phyloP scores from a whole-genome alignment of 2,329 filamentous ascomycete species.

The Colletotrichum lentis region DNA sequence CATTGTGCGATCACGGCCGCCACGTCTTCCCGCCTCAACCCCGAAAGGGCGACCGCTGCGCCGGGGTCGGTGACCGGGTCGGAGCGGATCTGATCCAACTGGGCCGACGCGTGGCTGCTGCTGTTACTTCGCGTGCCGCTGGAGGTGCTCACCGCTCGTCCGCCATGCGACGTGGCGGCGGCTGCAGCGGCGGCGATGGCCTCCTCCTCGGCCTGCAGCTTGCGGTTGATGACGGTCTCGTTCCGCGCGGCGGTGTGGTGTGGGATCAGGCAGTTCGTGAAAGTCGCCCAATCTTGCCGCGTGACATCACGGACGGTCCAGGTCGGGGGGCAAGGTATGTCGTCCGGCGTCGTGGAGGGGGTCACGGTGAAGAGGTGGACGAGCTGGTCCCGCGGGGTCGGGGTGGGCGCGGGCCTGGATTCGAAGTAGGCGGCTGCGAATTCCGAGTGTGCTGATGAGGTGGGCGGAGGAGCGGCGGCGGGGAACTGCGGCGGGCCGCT shows the following conservation, averaged over 20 bases:
- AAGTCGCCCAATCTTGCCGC: conserved; percentile 66
- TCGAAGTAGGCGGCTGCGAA: conserved; percentile 58
- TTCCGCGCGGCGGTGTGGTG: conserved; percentile 56
- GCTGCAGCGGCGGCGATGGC: conserved; percentile 36
- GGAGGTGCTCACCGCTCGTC: conserved; percentile 10
- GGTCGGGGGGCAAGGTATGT: conserved; percentile 54
- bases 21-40: conserved; percentile 23
- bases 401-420: conserved; percentile 49
- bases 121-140: conserved; percentile 40
- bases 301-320: conserved; percentile 56
- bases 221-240: conserved; percentile 58
- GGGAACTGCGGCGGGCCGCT: conserved; percentile 18
- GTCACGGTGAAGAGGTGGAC: conserved; percentile 49
- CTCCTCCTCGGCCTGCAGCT: conserved; percentile 54
- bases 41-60: conserved; percentile 8
- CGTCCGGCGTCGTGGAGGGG: conserved; percentile 49
- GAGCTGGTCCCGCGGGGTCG: conserved; percentile 37
- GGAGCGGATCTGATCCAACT: conserved; percentile 50
- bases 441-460: conserved; percentile 36
- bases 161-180: conserved; percentile 27
- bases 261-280: conserved; percentile 65
- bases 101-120: conserved; percentile 51
- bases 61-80: conserved; percentile 47
- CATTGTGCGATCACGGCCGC: conserved; percentile 59
- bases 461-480: conserved; percentile 22